Evolutionary conservation across 768 basidiomycete species (phyloP).

Genomic region (Leucocoprinus sp.): DNA sequence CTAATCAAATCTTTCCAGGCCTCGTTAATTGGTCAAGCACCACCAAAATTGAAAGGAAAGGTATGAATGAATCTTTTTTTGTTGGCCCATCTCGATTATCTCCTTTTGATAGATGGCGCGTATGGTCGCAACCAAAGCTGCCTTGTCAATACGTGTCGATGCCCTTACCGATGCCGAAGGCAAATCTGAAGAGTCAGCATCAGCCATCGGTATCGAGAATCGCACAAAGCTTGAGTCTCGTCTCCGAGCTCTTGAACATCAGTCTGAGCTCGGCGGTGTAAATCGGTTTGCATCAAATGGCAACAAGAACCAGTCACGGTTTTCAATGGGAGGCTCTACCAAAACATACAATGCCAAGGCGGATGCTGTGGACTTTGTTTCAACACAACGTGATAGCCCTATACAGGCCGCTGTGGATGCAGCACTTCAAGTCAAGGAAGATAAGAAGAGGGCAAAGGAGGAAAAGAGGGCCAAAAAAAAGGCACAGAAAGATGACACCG

Average conservation of each 20-base stretch:
- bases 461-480: conserved; percentile 65
- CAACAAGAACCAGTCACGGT: conserved; percentile 65
- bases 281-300: conserved; percentile 51
- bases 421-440: conserved; percentile 77
- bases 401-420: conserved; percentile 66
- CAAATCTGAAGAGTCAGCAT: conserved; percentile 75
- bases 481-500: conserved; percentile 30
- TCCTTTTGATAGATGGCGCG: conserved; percentile 74
- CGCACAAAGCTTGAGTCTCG: conserved; percentile 94
- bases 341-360: conserved; percentile 82
- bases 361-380: conserved; percentile 74
- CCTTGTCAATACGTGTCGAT: conserved; percentile 95
- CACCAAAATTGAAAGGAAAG: conserved; percentile 97
- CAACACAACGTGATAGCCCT: conserved; percentile 76
- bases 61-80: conserved; percentile 25
- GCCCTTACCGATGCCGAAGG: conserved; percentile 89
- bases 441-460: conserved; percentile 77
- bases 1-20: conserved; percentile 41
- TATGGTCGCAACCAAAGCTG: conserved; percentile 98
- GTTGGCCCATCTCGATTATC: conserved; percentile 2
- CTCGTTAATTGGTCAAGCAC: conserved; percentile 93
- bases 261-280: conserved; percentile 64
- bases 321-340: conserved; percentile 73
- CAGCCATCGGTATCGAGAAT: conserved; percentile 87
- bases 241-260: conserved; percentile 79